Base-by-base conservation (phyloP, 768 basidiomycete genomes). In the Hygrophorus russula region DNA sequence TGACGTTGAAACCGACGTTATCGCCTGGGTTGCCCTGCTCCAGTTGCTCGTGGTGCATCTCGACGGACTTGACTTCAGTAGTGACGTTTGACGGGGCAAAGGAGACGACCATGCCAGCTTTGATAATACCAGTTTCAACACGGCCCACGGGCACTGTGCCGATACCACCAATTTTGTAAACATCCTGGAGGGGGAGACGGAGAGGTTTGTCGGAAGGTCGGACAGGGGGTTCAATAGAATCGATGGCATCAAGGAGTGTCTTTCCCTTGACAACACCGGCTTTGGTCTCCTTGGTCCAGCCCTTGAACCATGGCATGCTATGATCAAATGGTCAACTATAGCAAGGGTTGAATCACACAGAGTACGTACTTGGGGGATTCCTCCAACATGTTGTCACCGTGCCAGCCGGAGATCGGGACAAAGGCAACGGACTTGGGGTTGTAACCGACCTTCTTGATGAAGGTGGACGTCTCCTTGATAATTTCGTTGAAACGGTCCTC, bases 301-400 rank as follows among this genome's bases (percentile, higher is more conserved):
- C 96, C 78, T 98, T 99, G 82, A 82, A 98, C 96, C 96, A 99
- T 42, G 87, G 61, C 93, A 99, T 97, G 78, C 88, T 92, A 54
- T 49, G 49, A 46, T 42, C 14, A 45, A 34, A 36, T 20, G 24
- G 27, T 62, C 12, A 58, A 47, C 49, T 45, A 51, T 36, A 28
- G 20, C n/a, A n/a, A 29, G 36, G 36, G 4, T 3, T 10, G 12
- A 30, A 41, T 17, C 20, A 27, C 28, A 39, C 12, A 36, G 17
- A 30, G 46, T 31, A 63, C 82, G 39, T 62, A 90, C 89, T 98
- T 99, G 70, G 63, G 1, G 54, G 96, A 96, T 70, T 93, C 90
- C 78, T 98, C 94, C 74, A 99, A 75, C 94, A 99, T 99, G 86
- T 99, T 99, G 81, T 99, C 96, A 62, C 96, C 96, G 77, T 98